Evolutionary conservation across 345 rosid species (phyloP).

Genomic region (Passiflora organensis): DNA sequence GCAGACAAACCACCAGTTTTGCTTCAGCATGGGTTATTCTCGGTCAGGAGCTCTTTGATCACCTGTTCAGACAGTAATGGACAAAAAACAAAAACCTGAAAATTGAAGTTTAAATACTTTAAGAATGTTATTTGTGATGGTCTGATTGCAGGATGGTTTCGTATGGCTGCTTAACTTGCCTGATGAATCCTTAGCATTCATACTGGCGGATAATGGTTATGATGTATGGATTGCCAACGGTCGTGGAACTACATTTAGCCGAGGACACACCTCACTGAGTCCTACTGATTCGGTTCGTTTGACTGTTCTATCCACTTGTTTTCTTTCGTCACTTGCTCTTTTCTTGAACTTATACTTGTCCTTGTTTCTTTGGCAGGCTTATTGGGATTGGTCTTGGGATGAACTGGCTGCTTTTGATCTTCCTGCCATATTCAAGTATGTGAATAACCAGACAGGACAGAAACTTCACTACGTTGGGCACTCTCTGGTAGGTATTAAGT

Average conservation of each 20-base stretch:
- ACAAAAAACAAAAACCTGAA: no score
- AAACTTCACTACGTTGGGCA: constrained; percentile 30
- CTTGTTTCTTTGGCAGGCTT: constrained; percentile 15
- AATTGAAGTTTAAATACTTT: no score
- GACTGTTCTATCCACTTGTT: neutral
- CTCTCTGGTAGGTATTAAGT: constrained; percentile 12
- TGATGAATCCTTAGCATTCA: constrained; percentile 29
- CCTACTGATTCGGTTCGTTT: constrained; percentile 23
- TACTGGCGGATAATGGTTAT: constrained; percentile 35
- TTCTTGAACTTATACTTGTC: neutral
- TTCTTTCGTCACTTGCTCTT: neutral
- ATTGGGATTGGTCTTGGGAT: constrained; percentile 36
- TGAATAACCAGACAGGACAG: constrained; percentile 23
- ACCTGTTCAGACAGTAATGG: no score
- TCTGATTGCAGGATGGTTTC: constrained; percentile 28
- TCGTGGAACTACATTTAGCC: constrained; percentile 38
- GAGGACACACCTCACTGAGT: constrained; percentile 26
- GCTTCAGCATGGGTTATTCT: constrained; percentile 44
- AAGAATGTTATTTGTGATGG: no score
- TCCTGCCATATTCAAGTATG: constrained; percentile 19
- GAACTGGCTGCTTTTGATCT: constrained; percentile 26
- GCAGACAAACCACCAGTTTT: constrained; percentile 44
- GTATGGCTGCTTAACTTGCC: constrained; percentile 34
- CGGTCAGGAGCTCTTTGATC: constrained; percentile 20
- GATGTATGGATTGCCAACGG: constrained; percentile 45